Percentiles rank a stretch among this genome's conserved stretches.
Conservation (phyloP, 2,329 filamentous ascomycete species). For the Epichloe gansuensis region DNA sequence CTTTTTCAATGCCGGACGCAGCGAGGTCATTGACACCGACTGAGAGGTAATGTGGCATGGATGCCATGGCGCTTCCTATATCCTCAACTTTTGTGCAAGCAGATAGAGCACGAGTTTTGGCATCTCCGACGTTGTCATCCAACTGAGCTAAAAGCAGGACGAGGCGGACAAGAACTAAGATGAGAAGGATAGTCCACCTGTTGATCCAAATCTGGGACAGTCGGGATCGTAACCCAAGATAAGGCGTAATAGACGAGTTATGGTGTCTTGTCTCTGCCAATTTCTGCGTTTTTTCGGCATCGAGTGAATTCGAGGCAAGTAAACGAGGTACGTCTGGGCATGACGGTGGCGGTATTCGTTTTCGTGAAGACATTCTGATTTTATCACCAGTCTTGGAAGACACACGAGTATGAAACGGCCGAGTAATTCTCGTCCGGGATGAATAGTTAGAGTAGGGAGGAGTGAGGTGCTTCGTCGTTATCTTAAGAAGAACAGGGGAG, state of each 20-base stretch:
- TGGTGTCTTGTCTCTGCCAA: background rate
- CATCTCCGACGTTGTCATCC: conserved; percentile 59
- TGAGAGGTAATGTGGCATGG: conserved; percentile 93
- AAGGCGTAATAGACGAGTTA: conserved; percentile 59
- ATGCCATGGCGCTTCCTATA: conserved; percentile 88
- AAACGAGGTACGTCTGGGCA: background rate
- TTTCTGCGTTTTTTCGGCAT: conserved; percentile 17
- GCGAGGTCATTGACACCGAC: conserved; percentile 78
- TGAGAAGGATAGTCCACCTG: conserved; percentile 81
- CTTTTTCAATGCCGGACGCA: conserved; percentile 64
- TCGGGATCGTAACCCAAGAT: conserved; percentile 77
- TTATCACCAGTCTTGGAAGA: too few relatives aligned
- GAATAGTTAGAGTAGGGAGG: too few relatives aligned
- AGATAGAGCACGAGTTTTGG: conserved; percentile 68
- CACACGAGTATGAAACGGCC: too few relatives aligned
- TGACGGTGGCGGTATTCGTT: background rate
- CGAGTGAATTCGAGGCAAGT: conserved; percentile 23
- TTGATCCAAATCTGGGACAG: conserved; percentile 97
- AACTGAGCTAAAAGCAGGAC: conserved; percentile 64
- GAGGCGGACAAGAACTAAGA: conserved; percentile 73
- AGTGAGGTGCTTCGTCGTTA: background rate
- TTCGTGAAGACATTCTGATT: background rate
- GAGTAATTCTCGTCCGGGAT: too few relatives aligned
- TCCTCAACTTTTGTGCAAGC: conserved; percentile 89
- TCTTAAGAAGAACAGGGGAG: background rate